phyloP scores from a whole-genome alignment of 2,329 filamentous ascomycete species.

The Cytospora paraplurivora region DNA sequence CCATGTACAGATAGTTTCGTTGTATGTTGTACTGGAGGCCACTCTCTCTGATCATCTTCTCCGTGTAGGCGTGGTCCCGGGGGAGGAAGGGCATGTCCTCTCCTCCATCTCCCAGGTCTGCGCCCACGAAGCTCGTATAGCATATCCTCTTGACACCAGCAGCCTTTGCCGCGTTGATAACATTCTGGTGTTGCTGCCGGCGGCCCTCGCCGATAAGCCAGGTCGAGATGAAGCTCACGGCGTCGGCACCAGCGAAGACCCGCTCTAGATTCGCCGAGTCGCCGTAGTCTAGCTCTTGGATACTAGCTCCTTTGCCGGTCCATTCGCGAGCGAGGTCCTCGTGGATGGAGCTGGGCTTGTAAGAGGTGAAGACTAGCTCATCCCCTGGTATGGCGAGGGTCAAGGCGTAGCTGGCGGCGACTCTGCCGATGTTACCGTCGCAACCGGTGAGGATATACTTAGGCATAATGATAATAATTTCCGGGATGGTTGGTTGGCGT shows the following conservation, averaged over 20 bases:
- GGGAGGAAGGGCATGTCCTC: constrained; percentile 30
- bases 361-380: constrained; percentile 28
- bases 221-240: constrained; percentile 31
- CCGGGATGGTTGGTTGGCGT: not conserved
- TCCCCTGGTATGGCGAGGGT: constrained; percentile 28
- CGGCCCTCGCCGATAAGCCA: constrained; percentile 29
- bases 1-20: constrained; percentile 32
- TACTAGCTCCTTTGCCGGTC: constrained; percentile 17
- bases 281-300: constrained; percentile 28
- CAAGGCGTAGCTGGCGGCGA: constrained; percentile 28
- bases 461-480: constrained; percentile 18
- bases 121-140: constrained; percentile 32
- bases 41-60: constrained; percentile 28
- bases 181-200: constrained; percentile 29
- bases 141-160: constrained; percentile 29
- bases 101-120: constrained; percentile 27
- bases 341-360: constrained; percentile 18
- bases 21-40: constrained; percentile 32
- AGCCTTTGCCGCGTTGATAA: constrained; percentile 29
- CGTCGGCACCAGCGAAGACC: constrained; percentile 31
- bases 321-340: constrained; percentile 19
- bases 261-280: constrained; percentile 26
- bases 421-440: constrained; percentile 29
- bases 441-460: constrained; percentile 30
- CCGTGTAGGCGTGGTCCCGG: constrained; percentile 32